These are phyloP conservation scores for Saturnispora gosingensis DNA, from an alignment of 805 yeast genomes.

Conservation along the genomic window DNA sequence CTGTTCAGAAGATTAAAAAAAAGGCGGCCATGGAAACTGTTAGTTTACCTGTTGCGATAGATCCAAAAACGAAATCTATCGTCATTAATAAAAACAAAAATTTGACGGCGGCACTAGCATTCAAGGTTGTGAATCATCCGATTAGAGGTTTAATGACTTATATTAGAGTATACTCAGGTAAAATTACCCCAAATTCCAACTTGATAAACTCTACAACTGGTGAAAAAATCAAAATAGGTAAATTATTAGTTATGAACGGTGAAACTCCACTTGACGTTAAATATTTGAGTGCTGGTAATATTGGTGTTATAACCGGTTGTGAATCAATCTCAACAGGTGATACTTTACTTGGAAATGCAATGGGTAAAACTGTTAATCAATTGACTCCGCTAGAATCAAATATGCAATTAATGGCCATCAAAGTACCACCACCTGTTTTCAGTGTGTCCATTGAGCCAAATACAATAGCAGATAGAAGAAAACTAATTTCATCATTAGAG, in stretches of 20 bases:
- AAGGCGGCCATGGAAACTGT: conserved; percentile 4
- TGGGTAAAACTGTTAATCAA: conserved; percentile 33
- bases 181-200: conserved; percentile 49
- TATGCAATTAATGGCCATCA: conserved; percentile 62
- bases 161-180: conserved; percentile 83
- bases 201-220: conserved; percentile 65
- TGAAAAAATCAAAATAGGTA: conserved; percentile 54
- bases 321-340: conserved; percentile 83
- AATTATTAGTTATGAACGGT: conserved; percentile 78
- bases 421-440: conserved; percentile 87
- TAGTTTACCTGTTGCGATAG: conserved; percentile 28
- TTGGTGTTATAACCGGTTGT: conserved; percentile 79
- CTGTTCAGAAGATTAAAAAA: conserved; percentile 14
- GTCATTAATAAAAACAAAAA: conserved; percentile 50
- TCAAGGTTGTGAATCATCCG: conserved; percentile 83
- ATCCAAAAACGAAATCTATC: conserved; percentile 37
- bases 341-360: conserved; percentile 60
- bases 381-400: conserved; percentile 30
- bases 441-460: conserved; percentile 76
- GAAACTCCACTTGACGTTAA: conserved; percentile 69
- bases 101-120: conserved; percentile 72
- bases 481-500: conserved; percentile 61
- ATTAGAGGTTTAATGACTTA: conserved; percentile 76
- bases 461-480: conserved; percentile 70
- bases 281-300: conserved; percentile 63